These are phyloP conservation scores for Blattamonas nauphoetae DNA, from an alignment of 78 protist species.

Conservation along the genomic window DNA sequence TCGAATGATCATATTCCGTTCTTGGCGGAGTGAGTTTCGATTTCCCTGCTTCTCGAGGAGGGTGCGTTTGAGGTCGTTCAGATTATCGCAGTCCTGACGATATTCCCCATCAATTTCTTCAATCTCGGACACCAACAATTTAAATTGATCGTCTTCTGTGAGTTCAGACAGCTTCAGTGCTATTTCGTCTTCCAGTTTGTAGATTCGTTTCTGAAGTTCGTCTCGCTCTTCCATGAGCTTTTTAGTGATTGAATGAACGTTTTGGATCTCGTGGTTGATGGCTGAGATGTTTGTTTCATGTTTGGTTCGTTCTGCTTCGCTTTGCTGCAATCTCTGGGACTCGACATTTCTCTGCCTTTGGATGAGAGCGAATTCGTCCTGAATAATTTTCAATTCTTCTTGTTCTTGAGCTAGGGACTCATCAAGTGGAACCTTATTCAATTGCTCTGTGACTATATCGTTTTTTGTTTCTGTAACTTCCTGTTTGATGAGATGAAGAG, in stretches of 20 bases:
- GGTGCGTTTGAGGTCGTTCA: not conserved
- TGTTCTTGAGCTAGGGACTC: not conserved
- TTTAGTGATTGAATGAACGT: no score
- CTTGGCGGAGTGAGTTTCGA: not conserved
- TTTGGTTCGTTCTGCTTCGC: not conserved
- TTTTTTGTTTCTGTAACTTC: not conserved
- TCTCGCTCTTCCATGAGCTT: no score
- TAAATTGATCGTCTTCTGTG: not conserved
- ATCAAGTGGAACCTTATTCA: not conserved
- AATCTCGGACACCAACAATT: not conserved
- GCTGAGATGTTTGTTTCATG: not conserved
- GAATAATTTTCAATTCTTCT: not conserved
- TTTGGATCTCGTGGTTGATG: not conserved
- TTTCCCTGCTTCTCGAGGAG: not conserved
- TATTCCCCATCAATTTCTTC: not conserved
- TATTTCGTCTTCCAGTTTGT: not conserved
- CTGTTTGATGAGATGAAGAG: not conserved
- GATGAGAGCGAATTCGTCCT: not conserved
- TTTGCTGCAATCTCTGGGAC: not conserved
- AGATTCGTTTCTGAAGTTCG: no score
- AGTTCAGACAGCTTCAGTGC: not conserved
- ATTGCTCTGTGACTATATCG: not conserved
- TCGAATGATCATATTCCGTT: not conserved
- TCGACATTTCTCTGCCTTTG: not conserved
- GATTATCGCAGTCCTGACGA: not conserved